Evolutionary conservation across 495 filamentous ascomycete genomes (phyloP), one percentile per base, ranked within the genome.

Genomic region (Lasiosphaeriaceae sp.): DNA sequence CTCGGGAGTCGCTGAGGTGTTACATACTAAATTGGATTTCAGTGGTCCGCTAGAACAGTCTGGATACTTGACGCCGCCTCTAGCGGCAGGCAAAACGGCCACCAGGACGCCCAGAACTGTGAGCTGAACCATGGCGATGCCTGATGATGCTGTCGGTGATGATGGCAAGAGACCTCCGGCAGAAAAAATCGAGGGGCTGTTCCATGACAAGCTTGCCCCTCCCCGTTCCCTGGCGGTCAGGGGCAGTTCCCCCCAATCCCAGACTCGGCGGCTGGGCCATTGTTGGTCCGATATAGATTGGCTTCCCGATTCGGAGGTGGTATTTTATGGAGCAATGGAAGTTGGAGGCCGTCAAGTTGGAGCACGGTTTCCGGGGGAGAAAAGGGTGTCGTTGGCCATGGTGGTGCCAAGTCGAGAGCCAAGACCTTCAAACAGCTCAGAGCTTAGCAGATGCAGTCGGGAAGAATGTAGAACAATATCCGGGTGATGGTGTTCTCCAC

Each of bases 1-100:
- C 6, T 72, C 65, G 2, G 77, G 70, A 11, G 61, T 59, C 5
- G 72, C 72, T 0, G 72, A 73, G 0, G 71, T 64, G 47, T 85
- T 62, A 62, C 82, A 85, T 35, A 84, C 71, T 11, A 64, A 50
- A 52, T 75, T 73, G 11, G 57, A 63, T 31, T 60, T 67, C 21
- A 77, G 57, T 9, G 72, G 67, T 2, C 68, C 71, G 24, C 53
- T 59, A 31, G 55, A 44, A 44, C 72, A 77, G 45, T 74, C 70
- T 1, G 72, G 71, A 23, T 62, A 62, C 17, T 48, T 52, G 22
- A 62, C 24, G 6, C 56, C 63, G 14, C 23, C 47, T 31, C 34
- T 58, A 0, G 62, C 26, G 1, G 34, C 26, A 31, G 41, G 26
- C 12, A 64, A 12, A 5, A 43, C 29, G 0, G 52, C 34, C 22